These are phyloP conservation scores for Gastrodia elata DNA, from an alignment of 106 monocot genomes.

Conservation along the genomic window DNA sequence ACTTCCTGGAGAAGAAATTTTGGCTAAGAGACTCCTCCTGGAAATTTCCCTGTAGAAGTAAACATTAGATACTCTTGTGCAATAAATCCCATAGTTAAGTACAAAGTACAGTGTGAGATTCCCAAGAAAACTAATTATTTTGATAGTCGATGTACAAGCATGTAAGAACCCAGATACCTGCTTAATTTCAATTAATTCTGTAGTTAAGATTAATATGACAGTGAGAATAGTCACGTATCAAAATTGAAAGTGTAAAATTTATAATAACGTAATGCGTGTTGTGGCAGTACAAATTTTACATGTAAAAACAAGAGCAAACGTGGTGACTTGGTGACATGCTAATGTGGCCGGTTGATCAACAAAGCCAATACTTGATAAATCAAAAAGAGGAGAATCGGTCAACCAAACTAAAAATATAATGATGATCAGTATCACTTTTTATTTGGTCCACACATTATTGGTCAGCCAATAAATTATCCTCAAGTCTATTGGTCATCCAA, in stretches of 20 bases:
- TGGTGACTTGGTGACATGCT: too few species aligned
- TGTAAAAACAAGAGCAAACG: too few species aligned
- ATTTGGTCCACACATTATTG: too few species aligned
- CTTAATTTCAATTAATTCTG: conserved; percentile 1
- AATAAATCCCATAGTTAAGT: not conserved
- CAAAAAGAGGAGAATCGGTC: too few species aligned
- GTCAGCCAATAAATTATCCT: too few species aligned
- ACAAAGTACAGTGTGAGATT: not conserved
- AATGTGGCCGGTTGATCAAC: too few species aligned
- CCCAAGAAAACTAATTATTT: not conserved
- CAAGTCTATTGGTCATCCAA: too few species aligned
- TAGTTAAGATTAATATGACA: not conserved
- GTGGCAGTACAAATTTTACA: too few species aligned
- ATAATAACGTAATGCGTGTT: too few species aligned
- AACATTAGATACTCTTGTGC: not conserved
- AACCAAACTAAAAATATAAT: too few species aligned
- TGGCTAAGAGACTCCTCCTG: conserved; percentile 33
- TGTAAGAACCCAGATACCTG: not conserved
- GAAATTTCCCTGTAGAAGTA: conserved; percentile 54
- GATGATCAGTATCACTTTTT: too few species aligned
- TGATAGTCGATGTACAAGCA: not conserved
- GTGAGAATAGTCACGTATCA: not conserved
- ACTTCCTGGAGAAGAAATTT: conserved; percentile 36
- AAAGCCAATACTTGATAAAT: too few species aligned
- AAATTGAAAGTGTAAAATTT: not conserved